These are phyloP conservation scores for Neonectria punicea DNA, from an alignment of 2,329 filamentous ascomycete species.

Conservation along the genomic window DNA sequence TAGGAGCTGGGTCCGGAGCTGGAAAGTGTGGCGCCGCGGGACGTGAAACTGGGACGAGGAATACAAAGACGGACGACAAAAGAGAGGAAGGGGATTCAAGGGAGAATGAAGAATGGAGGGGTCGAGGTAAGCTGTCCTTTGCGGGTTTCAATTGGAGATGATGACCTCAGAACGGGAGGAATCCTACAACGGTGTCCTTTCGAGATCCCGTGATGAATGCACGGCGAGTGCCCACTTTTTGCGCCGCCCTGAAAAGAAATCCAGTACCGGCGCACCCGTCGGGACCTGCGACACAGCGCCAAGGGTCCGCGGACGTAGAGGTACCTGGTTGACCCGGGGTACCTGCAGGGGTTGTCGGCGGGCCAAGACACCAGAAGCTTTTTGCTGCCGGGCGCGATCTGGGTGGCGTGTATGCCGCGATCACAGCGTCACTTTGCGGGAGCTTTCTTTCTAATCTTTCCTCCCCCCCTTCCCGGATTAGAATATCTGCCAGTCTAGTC, in stretches of 20 bases:
- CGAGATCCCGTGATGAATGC: constrained; percentile 49
- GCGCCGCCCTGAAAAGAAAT: constrained; percentile 22
- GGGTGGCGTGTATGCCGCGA: constrained; percentile 7
- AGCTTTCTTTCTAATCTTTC: neutral
- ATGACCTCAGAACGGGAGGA: constrained; percentile 45
- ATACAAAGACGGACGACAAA: constrained; percentile 17
- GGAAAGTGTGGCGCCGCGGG: constrained; percentile 8
- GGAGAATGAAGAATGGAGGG: constrained; percentile 25
- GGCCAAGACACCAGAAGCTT: constrained; percentile 18
- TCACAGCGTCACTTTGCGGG: neutral
- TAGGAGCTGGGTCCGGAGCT: constrained; percentile 17
- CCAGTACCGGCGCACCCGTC: constrained; percentile 1
- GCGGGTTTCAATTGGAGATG: constrained; percentile 41
- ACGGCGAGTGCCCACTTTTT: constrained; percentile 42
- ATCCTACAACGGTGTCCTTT: constrained; percentile 53
- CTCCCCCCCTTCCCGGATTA: neutral
- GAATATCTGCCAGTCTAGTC: neutral
- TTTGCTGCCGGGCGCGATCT: constrained; percentile 12
- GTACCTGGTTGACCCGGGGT: neutral
- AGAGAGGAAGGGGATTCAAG: constrained; percentile 16
- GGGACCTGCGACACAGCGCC: constrained; percentile 3
- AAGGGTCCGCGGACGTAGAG: neutral
- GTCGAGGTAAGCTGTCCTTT: constrained; percentile 39
- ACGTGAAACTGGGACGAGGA: constrained; percentile 4
- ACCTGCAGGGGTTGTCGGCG: constrained; percentile 1